phyloP scores from a whole-genome alignment of 768 basidiomycete species.

The Asterophora lycoperdoides region DNA sequence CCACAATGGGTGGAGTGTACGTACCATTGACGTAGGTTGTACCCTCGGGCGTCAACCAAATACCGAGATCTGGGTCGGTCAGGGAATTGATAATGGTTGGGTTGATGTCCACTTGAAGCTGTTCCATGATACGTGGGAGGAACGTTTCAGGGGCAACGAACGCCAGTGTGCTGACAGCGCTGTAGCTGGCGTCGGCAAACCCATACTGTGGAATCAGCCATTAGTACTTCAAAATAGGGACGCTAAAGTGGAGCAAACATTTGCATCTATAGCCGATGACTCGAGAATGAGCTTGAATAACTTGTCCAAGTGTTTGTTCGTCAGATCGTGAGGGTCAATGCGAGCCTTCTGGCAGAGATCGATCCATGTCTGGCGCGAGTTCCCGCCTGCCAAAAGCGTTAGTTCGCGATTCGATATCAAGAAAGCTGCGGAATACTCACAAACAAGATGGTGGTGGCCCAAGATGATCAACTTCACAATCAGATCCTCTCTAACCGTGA shows the following conservation, averaged over 20 bases:
- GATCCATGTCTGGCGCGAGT: conserved; percentile 71
- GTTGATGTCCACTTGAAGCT: conserved; percentile 63
- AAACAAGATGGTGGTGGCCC: conserved; percentile 65
- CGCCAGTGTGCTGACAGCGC: conserved; percentile 68
- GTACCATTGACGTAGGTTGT: conserved; percentile 76
- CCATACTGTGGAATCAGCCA: conserved; percentile 29
- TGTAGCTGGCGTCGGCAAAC: conserved; percentile 66
- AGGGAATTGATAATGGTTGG: conserved; percentile 53
- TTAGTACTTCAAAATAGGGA: background rate
- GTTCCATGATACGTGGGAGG: conserved; percentile 66
- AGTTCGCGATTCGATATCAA: background rate
- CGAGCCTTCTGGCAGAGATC: conserved; percentile 69
- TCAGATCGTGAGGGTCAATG: conserved; percentile 61
- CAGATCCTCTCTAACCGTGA: conserved; percentile 36
- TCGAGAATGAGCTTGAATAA: conserved; percentile 48
- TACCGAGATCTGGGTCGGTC: conserved; percentile 69
- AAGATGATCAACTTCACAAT: conserved; percentile 58
- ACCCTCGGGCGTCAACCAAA: conserved; percentile 87
- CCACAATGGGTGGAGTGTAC: conserved; percentile 4
- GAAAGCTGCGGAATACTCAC: conserved; percentile 35
- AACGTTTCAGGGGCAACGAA: conserved; percentile 73
- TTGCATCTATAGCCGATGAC: conserved; percentile 40
- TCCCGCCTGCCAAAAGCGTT: conserved; percentile 30
- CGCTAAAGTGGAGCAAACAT: conserved; percentile 31
- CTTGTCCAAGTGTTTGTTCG: conserved; percentile 45